phyloP scores from a whole-genome alignment of 2,329 filamentous ascomycete species.

The Ceratocystis variospora region DNA sequence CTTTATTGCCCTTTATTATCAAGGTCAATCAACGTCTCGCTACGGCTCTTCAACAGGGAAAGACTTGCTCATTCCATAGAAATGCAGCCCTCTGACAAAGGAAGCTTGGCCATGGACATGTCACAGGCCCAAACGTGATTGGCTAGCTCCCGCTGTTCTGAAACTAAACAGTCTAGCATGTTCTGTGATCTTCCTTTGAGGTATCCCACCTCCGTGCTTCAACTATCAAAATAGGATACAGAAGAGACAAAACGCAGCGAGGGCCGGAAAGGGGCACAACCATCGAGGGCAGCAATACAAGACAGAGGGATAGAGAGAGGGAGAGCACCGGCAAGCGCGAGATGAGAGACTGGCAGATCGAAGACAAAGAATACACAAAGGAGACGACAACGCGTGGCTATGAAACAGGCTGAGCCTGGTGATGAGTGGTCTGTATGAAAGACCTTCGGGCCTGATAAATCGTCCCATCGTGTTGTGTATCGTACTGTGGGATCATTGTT shows the following conservation, averaged over 20 bases:
- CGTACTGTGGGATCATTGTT: background rate
- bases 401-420: slow-evolving; percentile 1
- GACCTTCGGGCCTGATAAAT: background rate
- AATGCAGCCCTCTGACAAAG: background rate
- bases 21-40: background rate
- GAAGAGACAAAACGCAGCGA: background rate
- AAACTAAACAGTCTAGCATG: background rate
- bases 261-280: background rate
- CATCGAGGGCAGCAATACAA: background rate
- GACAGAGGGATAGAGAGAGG: background rate
- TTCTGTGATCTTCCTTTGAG: background rate
- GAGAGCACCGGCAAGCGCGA: background rate
- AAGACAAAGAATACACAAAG: background rate
- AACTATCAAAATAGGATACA: background rate
- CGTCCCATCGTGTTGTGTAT: background rate
- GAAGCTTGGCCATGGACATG: background rate
- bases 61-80: background rate
- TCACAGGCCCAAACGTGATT: background rate
- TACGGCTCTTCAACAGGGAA: background rate
- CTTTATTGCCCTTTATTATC: background rate
- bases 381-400: background rate
- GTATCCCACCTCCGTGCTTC: background rate
- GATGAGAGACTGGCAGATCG: background rate
- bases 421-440: background rate
- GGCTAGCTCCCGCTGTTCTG: background rate